These are phyloP conservation scores for Colletotrichum sidae DNA, from an alignment of 2,329 filamentous ascomycete genomes.

Conservation along the genomic window DNA sequence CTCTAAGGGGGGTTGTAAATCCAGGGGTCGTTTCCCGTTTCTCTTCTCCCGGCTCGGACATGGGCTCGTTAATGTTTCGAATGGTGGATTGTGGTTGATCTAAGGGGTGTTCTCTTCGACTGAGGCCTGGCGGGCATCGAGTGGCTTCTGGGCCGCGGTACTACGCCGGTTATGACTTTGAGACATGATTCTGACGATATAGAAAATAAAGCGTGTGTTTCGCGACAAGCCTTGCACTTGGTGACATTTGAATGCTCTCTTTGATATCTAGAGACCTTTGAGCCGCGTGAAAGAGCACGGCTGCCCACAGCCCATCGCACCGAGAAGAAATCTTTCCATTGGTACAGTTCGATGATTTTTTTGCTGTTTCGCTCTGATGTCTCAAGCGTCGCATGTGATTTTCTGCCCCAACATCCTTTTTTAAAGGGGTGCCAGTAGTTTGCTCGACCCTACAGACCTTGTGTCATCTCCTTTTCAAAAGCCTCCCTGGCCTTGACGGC, in stretches of 20 bases:
- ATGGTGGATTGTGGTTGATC: constrained; percentile 21
- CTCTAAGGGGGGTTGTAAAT: constrained; percentile 24
- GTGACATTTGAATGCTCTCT: no score
- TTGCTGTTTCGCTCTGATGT: no score
- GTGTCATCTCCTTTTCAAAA: neutral
- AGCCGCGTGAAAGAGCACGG: no score
- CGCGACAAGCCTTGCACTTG: neutral
- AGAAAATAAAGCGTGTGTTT: constrained; percentile 36
- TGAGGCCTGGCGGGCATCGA: constrained; percentile 27
- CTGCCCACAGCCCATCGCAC: no score
- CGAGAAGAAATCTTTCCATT: no score
- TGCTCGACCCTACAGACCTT: neutral
- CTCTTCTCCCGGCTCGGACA: constrained; percentile 16
- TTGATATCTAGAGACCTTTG: no score
- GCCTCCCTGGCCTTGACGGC: neutral
- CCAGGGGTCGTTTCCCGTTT: constrained; percentile 11
- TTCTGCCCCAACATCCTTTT: neutral
- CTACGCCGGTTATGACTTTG: constrained; percentile 30
- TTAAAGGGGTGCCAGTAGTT: neutral
- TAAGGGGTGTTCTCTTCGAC: constrained; percentile 27
- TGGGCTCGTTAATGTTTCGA: constrained; percentile 19
- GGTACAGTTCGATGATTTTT: no score
- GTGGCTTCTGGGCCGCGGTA: constrained; percentile 11
- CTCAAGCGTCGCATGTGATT: neutral
- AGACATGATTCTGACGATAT: constrained; percentile 36